Conservation (phyloP, 768 basidiomycete genomes). For the Lanmaoa rubissima region DNA sequence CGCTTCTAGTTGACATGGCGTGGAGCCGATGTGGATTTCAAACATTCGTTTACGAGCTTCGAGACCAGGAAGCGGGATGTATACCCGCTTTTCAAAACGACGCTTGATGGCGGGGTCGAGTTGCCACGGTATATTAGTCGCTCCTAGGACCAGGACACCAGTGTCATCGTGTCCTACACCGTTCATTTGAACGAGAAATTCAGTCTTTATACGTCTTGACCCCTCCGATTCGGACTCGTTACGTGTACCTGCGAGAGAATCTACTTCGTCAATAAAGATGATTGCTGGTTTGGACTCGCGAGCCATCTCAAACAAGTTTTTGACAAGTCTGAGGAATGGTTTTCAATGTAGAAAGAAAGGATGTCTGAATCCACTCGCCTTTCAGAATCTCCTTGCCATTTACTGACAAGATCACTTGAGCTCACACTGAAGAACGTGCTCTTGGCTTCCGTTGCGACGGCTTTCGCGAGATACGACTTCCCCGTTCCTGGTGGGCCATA, state of each 20-base stretch:
- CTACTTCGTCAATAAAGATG: slow-evolving; percentile 99
- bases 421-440: slow-evolving; percentile 98
- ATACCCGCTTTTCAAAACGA: slow-evolving; percentile 97
- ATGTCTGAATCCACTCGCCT: slow-evolving; percentile 50
- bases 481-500: slow-evolving; percentile 99
- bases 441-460: slow-evolving; percentile 98
- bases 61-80: slow-evolving; percentile 93
- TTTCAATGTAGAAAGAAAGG: neutral
- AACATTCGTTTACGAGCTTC: slow-evolving; percentile 96
- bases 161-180: slow-evolving; percentile 98
- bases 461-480: slow-evolving; percentile 95
- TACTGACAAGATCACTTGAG: slow-evolving; percentile 93
- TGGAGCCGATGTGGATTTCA: slow-evolving; percentile 91
- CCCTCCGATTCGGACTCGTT: slow-evolving; percentile 98
- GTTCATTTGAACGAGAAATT: slow-evolving; percentile 98
- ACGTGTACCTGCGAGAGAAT: slow-evolving; percentile 91
- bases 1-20: slow-evolving; percentile 77
- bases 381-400: slow-evolving; percentile 99
- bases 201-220: slow-evolving; percentile 95
- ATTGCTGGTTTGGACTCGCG: slow-evolving; percentile 95
- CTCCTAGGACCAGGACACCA: slow-evolving; percentile 93
- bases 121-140: slow-evolving; percentile 99
- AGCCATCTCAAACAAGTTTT: slow-evolving; percentile 94
- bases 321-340: slow-evolving; percentile 66
- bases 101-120: slow-evolving; percentile 97